Evolutionary conservation across 78 protist genomes (phyloP).

Genomic region (Creolimax fragrantissima): DNA sequence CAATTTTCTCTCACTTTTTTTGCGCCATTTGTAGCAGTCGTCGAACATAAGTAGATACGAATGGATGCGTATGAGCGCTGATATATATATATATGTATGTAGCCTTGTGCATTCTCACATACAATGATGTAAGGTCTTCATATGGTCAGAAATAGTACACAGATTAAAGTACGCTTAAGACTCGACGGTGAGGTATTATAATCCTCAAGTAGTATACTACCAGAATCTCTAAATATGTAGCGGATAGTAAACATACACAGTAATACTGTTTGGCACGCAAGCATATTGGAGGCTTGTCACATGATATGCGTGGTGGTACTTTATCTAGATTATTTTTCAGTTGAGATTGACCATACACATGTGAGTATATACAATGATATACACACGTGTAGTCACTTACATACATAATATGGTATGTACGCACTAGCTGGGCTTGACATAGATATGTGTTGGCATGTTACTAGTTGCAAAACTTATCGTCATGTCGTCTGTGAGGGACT

Average conservation of each 20-base stretch:
- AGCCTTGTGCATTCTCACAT: background rate
- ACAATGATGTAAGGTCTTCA: background rate
- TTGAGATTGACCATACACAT: background rate
- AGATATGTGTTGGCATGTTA: background rate
- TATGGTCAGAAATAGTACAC: too few relatives aligned
- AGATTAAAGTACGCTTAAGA: too few relatives aligned
- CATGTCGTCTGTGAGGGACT: background rate
- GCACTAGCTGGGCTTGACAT: background rate
- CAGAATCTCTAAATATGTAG: too few relatives aligned
- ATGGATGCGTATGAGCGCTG: background rate
- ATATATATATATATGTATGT: background rate
- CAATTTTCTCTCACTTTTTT: background rate
- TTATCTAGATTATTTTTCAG: too few relatives aligned
- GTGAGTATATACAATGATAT: background rate
- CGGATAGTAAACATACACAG: too few relatives aligned
- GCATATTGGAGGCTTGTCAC: too few relatives aligned
- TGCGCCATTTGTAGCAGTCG: background rate
- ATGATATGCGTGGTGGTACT: too few relatives aligned
- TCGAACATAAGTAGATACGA: background rate
- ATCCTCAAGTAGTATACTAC: too few relatives aligned
- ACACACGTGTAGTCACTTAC: background rate
- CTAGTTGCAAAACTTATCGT: background rate
- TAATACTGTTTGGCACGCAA: too few relatives aligned
- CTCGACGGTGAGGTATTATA: too few relatives aligned
- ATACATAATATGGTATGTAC: background rate